A percentile compares a stretch with the other conserved stretches of the same genome.
Evolutionary conservation across 2,329 filamentous ascomycete species (phyloP).

Genomic region (Cryphonectria radicalis): DNA sequence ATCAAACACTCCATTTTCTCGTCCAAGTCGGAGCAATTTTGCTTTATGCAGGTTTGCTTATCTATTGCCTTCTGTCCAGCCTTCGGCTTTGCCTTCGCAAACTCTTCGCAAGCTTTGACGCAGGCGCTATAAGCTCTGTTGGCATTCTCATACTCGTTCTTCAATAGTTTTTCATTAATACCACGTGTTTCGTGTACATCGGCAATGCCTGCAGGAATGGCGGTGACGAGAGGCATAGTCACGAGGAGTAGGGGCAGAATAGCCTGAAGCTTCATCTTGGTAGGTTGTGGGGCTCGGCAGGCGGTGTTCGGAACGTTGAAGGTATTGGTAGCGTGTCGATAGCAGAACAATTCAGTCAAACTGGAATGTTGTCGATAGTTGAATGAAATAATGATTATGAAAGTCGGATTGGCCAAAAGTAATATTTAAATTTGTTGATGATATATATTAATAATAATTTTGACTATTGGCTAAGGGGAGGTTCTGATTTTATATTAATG

Average conservation of each 20-base stretch:
- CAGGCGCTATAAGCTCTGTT: neutral
- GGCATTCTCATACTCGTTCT: neutral
- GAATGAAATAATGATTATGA: no score
- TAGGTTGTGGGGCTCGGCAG: neutral
- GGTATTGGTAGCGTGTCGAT: neutral
- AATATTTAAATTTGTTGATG: neutral
- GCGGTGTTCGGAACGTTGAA: neutral
- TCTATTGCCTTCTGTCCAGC: neutral
- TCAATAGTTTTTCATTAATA: neutral
- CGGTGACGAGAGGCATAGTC: no score
- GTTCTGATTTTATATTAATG: neutral
- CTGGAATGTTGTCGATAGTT: neutral
- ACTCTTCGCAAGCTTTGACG: neutral
- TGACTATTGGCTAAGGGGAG: neutral
- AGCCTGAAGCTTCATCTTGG: neutral
- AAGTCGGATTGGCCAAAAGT: no score
- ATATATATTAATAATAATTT: neutral
- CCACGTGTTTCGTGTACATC: neutral
- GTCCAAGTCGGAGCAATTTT: neutral
- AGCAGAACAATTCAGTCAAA: no score
- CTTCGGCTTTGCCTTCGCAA: neutral
- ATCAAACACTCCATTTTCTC: neutral
- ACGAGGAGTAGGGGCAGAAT: neutral
- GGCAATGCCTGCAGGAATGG: neutral
- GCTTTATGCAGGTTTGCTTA: neutral